Percentiles rank a stretch among this genome's conserved stretches.
phyloP scores from a whole-genome alignment of 768 basidiomycete genomes.

The Kwoniella dendrophila region DNA sequence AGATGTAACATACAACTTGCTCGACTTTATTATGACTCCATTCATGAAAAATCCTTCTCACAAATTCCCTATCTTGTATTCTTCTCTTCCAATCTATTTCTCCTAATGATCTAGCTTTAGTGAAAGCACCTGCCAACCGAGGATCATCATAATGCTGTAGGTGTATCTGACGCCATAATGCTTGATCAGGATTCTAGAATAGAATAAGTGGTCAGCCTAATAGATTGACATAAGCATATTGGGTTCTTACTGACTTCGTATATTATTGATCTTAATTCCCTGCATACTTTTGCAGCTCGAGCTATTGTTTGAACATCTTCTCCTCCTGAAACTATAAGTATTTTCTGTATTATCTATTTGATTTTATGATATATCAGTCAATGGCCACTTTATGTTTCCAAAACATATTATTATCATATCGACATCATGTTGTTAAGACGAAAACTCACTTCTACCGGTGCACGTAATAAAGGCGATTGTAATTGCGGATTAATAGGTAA shows the following conservation, averaged over 20 bases:
- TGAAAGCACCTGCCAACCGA: conserved; percentile 20
- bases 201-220: neutral
- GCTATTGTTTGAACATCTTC: conserved; percentile 28
- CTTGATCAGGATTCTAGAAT: conserved; percentile 39
- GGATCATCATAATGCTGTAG: conserved; percentile 48
- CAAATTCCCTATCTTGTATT: conserved; percentile 41
- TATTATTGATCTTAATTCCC: conserved; percentile 41
- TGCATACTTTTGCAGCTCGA: conserved; percentile 39
- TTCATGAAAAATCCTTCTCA: conserved; percentile 35
- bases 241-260: conserved; percentile 40
- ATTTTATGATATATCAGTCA: neutral
- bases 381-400: neutral
- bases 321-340: conserved; percentile 35
- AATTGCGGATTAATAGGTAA: conserved; percentile 17
- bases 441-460: conserved; percentile 37
- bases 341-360: conserved; percentile 44
- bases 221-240: neutral
- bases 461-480: conserved; percentile 27
- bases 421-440: no score
- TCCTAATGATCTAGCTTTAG: neutral
- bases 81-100: conserved; percentile 39
- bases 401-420: no score
- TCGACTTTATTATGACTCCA: conserved; percentile 28
- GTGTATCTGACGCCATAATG: conserved; percentile 49
- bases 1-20: conserved; percentile 32